phyloP scores from a whole-genome alignment of 2,329 filamentous ascomycete species.

The Xylaria hypoxylon region DNA sequence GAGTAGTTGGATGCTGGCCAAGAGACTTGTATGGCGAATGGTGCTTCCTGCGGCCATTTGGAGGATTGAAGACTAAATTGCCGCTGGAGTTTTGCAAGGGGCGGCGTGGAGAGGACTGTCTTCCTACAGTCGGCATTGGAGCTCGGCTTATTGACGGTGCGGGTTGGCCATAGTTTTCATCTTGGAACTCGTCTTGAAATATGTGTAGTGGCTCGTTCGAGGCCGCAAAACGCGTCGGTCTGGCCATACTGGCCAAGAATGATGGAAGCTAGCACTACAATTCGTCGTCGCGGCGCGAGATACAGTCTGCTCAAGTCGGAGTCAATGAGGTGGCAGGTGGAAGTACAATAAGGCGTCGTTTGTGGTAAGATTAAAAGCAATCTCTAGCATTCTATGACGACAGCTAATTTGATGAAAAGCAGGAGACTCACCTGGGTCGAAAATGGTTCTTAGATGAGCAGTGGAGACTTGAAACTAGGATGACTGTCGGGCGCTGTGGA shows the following conservation, averaged over 20 bases:
- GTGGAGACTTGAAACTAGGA: slow-evolving; percentile 51
- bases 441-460: slow-evolving; percentile 48
- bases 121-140: slow-evolving; percentile 65
- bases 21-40: slow-evolving; percentile 77
- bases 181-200: slow-evolving; percentile 58
- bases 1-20: slow-evolving; percentile 69
- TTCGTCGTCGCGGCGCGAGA: slow-evolving; percentile 1
- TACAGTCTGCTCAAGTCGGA: slow-evolving; percentile 2
- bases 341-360: slow-evolving; percentile 27
- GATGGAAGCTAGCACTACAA: slow-evolving; percentile 11
- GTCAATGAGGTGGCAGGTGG: slow-evolving; percentile 24
- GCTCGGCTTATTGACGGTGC: slow-evolving; percentile 66
- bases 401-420: slow-evolving; percentile 36
- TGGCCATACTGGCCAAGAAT: slow-evolving; percentile 63
- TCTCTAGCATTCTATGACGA: slow-evolving; percentile 40
- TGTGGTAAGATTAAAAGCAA: slow-evolving; percentile 29
- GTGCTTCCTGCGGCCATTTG: slow-evolving; percentile 62
- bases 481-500: slow-evolving; percentile 47
- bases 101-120: slow-evolving; percentile 57
- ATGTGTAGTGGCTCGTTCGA: slow-evolving; percentile 63
- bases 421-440: slow-evolving; percentile 46
- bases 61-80: slow-evolving; percentile 76
- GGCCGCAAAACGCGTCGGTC: slow-evolving; percentile 60
- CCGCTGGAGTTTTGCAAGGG: slow-evolving; percentile 64
- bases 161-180: slow-evolving; percentile 58